Evolutionary conservation across 2,329 filamentous ascomycete genomes (phyloP).

Genomic region (Xylaria sp.): DNA sequence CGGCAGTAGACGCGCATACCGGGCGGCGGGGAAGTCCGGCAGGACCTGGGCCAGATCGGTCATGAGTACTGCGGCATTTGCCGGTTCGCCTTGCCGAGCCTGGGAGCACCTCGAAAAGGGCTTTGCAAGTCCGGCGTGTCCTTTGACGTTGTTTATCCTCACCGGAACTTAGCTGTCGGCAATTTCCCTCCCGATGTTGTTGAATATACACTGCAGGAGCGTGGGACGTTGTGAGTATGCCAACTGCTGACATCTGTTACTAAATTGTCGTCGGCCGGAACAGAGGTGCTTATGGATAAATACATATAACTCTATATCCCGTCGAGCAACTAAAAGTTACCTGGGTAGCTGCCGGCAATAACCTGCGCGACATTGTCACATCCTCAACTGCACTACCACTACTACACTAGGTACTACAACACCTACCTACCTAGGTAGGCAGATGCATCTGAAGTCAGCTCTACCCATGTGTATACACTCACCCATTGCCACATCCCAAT

Average conservation of each 20-base stretch:
- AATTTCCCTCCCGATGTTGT: neutral
- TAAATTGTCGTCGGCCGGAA: neutral
- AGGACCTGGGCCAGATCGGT: constrained; percentile 86
- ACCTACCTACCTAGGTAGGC: too few relatives aligned
- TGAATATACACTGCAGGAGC: neutral
- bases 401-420: too few relatives aligned
- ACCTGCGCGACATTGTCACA: neutral
- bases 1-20: constrained; percentile 79
- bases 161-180: neutral
- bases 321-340: neutral
- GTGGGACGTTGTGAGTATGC: neutral
- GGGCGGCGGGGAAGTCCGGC: constrained; percentile 77
- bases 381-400: too few relatives aligned
- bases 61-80: constrained; percentile 63
- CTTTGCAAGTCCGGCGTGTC: neutral
- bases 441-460: neutral
- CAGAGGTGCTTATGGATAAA: neutral
- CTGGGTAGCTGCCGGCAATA: constrained; percentile 5
- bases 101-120: constrained; percentile 21
- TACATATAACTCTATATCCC: neutral
- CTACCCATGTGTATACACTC: neutral
- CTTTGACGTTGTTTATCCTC: neutral
- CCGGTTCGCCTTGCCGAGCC: constrained; percentile 20
- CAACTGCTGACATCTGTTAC: constrained; percentile 4
- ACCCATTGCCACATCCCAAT: neutral